phyloP scores from a whole-genome alignment of 305 asterid species.

The Stenogyne calaminthoides region DNA sequence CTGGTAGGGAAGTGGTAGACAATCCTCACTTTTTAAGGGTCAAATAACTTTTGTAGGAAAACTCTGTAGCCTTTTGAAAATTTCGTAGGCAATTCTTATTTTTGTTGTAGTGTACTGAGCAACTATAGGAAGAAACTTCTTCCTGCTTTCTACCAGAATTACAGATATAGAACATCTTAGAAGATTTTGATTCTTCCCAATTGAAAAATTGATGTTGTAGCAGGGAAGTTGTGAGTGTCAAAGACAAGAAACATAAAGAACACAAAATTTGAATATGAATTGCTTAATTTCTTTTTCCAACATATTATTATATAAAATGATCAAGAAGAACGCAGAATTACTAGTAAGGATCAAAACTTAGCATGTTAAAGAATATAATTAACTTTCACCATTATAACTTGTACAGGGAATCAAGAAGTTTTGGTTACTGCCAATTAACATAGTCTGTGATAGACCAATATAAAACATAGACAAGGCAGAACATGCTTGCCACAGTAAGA shows the following conservation, averaged over 20 bases:
- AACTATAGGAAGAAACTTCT: neutral
- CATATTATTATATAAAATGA: neutral
- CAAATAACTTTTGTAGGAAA: no score
- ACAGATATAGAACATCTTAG: neutral
- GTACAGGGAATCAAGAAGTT: constrained; percentile 67
- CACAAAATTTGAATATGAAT: constrained; percentile 19
- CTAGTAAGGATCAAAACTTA: no score
- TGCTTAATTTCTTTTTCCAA: constrained; percentile 27
- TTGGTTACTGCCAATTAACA: constrained; percentile 65
- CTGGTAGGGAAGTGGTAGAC: no score
- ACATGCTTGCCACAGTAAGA: constrained; percentile 53
- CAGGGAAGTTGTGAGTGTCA: neutral
- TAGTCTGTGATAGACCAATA: constrained; percentile 69
- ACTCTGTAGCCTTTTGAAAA: no score
- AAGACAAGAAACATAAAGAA: constrained; percentile 3
- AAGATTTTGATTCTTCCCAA: constrained; percentile 15
- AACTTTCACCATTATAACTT: constrained; percentile 51
- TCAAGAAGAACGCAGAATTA: no score
- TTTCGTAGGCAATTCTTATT: no score
- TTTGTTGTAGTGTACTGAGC: no score
- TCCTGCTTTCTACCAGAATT: neutral
- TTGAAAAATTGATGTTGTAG: constrained; percentile 2
- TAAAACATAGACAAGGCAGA: constrained; percentile 78
- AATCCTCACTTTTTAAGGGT: no score
- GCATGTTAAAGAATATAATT: neutral